Conservation (phyloP, 2,329 filamentous ascomycete genomes). For the Polychaeton citri region DNA sequence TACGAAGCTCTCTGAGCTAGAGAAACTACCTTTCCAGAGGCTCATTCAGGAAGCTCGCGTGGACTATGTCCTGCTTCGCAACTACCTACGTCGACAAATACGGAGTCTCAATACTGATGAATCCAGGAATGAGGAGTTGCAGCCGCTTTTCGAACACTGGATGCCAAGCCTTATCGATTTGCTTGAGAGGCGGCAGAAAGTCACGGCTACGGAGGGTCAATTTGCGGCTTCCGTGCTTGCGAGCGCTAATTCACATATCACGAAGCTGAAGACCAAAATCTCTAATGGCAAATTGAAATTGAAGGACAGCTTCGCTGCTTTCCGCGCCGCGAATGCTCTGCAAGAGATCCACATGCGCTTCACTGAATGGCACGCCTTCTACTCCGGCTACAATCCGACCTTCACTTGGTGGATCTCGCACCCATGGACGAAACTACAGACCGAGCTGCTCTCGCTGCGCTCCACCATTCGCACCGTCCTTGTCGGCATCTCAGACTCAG, state of each 20-base stretch:
- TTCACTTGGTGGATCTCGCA: conserved; percentile 44
- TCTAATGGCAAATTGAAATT: conserved; percentile 19
- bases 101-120: too few relatives aligned
- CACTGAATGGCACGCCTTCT: conserved; percentile 38
- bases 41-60: conserved; percentile 32
- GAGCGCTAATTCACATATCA: conserved; percentile 21
- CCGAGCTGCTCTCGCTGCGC: conserved; percentile 24
- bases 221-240: conserved; percentile 31
- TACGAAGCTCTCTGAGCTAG: conserved; percentile 28
- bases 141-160: conserved; percentile 9
- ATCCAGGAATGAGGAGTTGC: too few relatives aligned
- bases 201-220: conserved; percentile 31
- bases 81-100: too few relatives aligned
- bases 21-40: conserved; percentile 21
- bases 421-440: conserved; percentile 30
- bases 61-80: conserved; percentile 39
- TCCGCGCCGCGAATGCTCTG: conserved; percentile 33
- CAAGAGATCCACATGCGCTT: conserved; percentile 29
- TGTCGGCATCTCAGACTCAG: conserved; percentile 35
- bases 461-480: conserved; percentile 28
- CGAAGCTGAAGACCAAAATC: conserved; percentile 23
- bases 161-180: conserved; percentile 27
- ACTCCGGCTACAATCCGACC: conserved; percentile 41
- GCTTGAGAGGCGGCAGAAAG: conserved; percentile 36
- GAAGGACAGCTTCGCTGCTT: conserved; percentile 29